phyloP scores from a whole-genome alignment of 2,329 filamentous ascomycete species.

The Diaporthe vexans region DNA sequence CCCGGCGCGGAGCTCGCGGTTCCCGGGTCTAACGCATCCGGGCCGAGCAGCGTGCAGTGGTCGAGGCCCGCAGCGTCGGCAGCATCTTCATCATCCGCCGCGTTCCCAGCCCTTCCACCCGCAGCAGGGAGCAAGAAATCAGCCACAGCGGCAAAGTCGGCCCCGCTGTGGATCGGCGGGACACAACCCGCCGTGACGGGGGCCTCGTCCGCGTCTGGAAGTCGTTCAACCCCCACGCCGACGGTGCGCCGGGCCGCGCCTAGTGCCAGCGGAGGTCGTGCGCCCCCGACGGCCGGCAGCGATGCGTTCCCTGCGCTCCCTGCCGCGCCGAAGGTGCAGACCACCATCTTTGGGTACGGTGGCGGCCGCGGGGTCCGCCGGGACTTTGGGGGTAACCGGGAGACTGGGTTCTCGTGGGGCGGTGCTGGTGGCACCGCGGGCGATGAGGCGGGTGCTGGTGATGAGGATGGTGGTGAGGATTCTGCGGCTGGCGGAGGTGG shows the following conservation, averaged over 20 bases:
- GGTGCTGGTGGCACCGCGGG: constrained; percentile 43
- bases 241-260: constrained; percentile 19
- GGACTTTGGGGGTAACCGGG: constrained; percentile 60
- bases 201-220: background rate
- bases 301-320: constrained; percentile 89
- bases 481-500: constrained; percentile 47
- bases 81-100: constrained; percentile 48
- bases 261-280: constrained; percentile 25
- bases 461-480: constrained; percentile 46
- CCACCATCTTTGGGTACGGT: constrained; percentile 74
- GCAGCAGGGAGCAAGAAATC: constrained; percentile 34
- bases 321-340: constrained; percentile 77
- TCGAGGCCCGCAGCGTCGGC: constrained; percentile 38
- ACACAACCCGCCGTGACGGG: constrained; percentile 23
- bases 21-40: background rate
- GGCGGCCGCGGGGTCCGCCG: constrained; percentile 64
- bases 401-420: constrained; percentile 69
- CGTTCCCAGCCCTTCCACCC: constrained; percentile 61
- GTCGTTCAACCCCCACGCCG: constrained; percentile 14
- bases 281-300: constrained; percentile 44
- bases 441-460: constrained; percentile 33
- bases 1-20: constrained; percentile 43
- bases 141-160: background rate
- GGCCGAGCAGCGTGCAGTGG: constrained; percentile 37
- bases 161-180: constrained; percentile 45